phyloP scores from a whole-genome alignment of 495 filamentous ascomycete genomes.

The Umbilicaria muhlenbergii region DNA sequence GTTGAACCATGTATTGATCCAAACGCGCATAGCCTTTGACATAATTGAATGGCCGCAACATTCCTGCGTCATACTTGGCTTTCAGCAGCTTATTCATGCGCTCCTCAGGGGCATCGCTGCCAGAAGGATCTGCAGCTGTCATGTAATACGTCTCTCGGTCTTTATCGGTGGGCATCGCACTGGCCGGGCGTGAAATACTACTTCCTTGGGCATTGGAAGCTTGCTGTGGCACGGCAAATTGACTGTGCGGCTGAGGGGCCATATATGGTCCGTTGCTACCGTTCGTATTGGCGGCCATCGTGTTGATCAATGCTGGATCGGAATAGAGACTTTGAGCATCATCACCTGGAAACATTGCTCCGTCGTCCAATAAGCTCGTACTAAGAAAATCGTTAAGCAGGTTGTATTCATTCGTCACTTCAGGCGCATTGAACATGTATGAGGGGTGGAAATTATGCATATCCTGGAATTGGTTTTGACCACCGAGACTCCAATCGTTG shows the following conservation, averaged over 20 bases:
- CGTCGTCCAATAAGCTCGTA: constrained; percentile 73
- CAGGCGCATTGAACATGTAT: constrained; percentile 89
- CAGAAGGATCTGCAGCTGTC: constrained; percentile 86
- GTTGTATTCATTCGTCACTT: constrained; percentile 91
- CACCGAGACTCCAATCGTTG: constrained; percentile 51
- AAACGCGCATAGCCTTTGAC: constrained; percentile 87
- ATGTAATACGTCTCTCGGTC: constrained; percentile 86
- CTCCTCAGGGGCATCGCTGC: constrained; percentile 81
- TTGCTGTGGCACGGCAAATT: constrained; percentile 24
- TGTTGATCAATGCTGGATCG: constrained; percentile 37
- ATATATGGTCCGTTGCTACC: constrained; percentile 18
- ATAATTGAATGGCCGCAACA: constrained; percentile 95
- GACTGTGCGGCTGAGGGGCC: constrained; percentile 19
- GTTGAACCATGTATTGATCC: constrained; percentile 74
- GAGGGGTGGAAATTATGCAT: constrained; percentile 89
- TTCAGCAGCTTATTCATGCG: constrained; percentile 89
- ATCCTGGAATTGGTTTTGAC: constrained; percentile 73
- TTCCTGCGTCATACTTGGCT: constrained; percentile 87
- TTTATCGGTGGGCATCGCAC: constrained; percentile 55
- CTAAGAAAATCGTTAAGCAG: constrained; percentile 90
- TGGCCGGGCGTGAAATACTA: constrained; percentile 41
- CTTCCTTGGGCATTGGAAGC: constrained; percentile 33
- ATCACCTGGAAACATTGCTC: constrained; percentile 47
- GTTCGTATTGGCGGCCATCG: constrained; percentile 25
- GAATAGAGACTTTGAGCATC: constrained; percentile 37